A percentile compares a stretch with the other conserved stretches of the same genome.
Evolutionary conservation across 192 early-diverging fungal species (phyloP).

Genomic region (Umbelopsis isabellina): DNA sequence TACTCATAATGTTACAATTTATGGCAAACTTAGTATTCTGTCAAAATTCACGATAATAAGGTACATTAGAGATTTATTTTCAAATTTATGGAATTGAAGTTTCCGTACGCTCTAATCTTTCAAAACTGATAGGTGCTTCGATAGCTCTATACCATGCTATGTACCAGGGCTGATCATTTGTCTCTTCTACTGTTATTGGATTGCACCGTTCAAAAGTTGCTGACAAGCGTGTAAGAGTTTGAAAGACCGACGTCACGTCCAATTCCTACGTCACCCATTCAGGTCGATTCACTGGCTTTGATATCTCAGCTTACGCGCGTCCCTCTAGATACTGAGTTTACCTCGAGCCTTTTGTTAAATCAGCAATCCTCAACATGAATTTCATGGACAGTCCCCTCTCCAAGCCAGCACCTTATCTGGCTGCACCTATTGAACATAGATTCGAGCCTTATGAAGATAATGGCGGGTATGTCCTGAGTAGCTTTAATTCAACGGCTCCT

Average conservation of each 20-base stretch:
- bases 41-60: no score
- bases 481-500: not conserved
- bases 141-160: no score
- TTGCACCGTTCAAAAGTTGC: no score
- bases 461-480: constrained; percentile 54
- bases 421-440: constrained; percentile 61
- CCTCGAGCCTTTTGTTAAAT: not conserved
- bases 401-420: constrained; percentile 13
- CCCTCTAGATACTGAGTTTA: not conserved
- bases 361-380: constrained; percentile 11
- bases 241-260: constrained; percentile 3
- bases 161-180: no score
- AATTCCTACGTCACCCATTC: not conserved
- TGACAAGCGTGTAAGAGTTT: no score
- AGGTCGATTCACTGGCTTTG: not conserved
- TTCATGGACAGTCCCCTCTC: constrained; percentile 15
- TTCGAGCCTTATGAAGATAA: constrained; percentile 95
- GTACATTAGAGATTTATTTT: no score
- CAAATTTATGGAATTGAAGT: no score
- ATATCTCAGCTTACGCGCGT: constrained; percentile 16
- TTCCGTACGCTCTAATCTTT: no score
- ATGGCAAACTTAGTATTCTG: no score
- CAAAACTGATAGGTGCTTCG: no score
- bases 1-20: no score
- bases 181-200: no score